Evolutionary conservation across 2,329 filamentous ascomycete genomes (phyloP), one percentile per base, ranked within the genome.

Genomic region (Fusarium neocosmosporiellum): DNA sequence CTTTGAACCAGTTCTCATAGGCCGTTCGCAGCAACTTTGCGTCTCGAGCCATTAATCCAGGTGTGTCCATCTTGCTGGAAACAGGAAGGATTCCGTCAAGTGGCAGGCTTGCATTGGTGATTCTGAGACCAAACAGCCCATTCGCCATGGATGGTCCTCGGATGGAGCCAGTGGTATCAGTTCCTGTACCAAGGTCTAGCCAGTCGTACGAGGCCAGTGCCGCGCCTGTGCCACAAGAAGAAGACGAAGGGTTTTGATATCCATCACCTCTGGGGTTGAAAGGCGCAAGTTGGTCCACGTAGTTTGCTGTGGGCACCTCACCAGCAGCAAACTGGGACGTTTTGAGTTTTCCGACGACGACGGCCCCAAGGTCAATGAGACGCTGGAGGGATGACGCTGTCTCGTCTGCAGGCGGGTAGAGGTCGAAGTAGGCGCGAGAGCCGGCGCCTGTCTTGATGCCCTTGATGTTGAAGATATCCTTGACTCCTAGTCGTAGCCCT

Each of bases 241-340:
- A 82, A 0, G 79, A 87, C 0, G 85, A 87, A 2, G 84, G 84
- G 13, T 80, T 77, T 67, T 84, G 83, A 58, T 86, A 86, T 3
- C 84, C 83, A 70, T 88, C 87, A 1, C 83, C 86, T n/a, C 83
- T 76, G 1, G 83, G 82, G 65, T 85, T 84, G 70, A 84, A 85
- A 5, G 83, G 83, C 2, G 80, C 79, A 53, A 82, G 81, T 54
- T 77, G 78, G 57, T 82, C 80, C 7, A 82, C 77, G 75, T 77
- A 81, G 65, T 90, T 87, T 1, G 83, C 84, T 1, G 86, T 82
- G 78, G 57, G 57, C 4, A 39, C 37, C 20, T 59, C 57, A 8
- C 57, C 57, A 24, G 27, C 18, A 10, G 65, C 65, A 37, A 67
- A 67, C 6, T 67, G 65, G 6, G 62, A 27, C 2, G 60, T 64